Evolutionary conservation across 768 basidiomycete species (phyloP), one percentile per base, ranked within the genome.

Genomic region (Hygrophoropsis aurantiaca): DNA sequence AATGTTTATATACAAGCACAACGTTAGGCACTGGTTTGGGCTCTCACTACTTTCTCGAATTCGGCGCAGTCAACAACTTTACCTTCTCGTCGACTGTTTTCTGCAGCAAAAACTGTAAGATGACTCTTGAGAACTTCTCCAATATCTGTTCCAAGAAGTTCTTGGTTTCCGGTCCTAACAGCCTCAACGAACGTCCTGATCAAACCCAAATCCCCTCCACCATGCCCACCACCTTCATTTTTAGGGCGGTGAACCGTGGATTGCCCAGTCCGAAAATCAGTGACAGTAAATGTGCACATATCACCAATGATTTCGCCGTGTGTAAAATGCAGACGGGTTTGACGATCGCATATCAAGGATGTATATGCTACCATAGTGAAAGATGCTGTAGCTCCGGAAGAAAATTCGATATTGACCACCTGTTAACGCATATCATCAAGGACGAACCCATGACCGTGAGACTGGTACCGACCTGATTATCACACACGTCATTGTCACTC

Each of bases 311-410:
- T 84, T 67, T 94, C 92, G 4, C 92, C 92, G 47, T 89, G 78
- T 3, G 85, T 83, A 57, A 94, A 94, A 62, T 94, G 90, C 59
- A 93, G 70, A 11, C 88, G 79, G 4, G 87, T 85, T 58, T 90
- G 84, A n/a, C 92, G 84, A 26, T 87, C 75, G 64, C 92, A 93
- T 37, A 92, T 78, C 35, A 78, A 70, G n/a, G 79, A 76, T 0
- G 89, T 88, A 60, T 82, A 88, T 11, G 92, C 92, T 40, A 90
- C 78, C 90, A 94, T 92, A 16, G 92, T 93, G 64, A 94, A 88
- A 0, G 88, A 88, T 11, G 79, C 88, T 0, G 92, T 94, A 23
- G 80, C 74, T 13, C 90, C 90, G 42, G 82, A 81, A 6, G 85
- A 82, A 62, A 90, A 94, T 58, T 93, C 87, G 46, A 94, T 66